A percentile compares a stretch with the other conserved stretches of the same genome.
Conservation (phyloP, 2,329 filamentous ascomycete species). For the Xylariaceae sp. region DNA sequence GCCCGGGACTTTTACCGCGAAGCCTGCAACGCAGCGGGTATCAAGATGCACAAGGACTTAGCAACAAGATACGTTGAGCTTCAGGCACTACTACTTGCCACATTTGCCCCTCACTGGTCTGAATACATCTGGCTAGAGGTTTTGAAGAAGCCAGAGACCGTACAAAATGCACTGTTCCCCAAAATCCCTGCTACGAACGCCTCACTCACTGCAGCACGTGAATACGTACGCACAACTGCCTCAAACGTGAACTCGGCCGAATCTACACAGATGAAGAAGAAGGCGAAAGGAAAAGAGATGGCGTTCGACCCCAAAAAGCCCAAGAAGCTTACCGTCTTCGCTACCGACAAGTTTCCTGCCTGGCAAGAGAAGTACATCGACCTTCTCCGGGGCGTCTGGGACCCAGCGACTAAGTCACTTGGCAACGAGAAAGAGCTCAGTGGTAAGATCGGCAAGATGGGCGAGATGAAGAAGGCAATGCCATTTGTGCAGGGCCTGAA, state of each 20-base stretch:
- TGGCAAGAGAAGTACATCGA: constrained; percentile 94
- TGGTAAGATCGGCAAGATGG: constrained; percentile 10
- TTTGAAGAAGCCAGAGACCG: constrained; percentile 71
- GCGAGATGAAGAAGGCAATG: constrained; percentile 97
- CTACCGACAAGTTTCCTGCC: constrained; percentile 71
- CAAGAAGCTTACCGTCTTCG: constrained; percentile 86
- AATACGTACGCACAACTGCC: constrained; percentile 66
- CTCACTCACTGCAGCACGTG: constrained; percentile 69
- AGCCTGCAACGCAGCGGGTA: constrained; percentile 67
- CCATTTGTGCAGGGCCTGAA: constrained; percentile 89
- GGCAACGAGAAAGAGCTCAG: constrained; percentile 65
- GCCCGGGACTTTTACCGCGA: constrained; percentile 63
- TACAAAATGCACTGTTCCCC: constrained; percentile 78
- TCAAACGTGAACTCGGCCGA: constrained; percentile 79
- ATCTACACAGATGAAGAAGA: constrained; percentile 77
- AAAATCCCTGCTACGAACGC: constrained; percentile 61
- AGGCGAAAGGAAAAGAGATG: constrained; percentile 84
- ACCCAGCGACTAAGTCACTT: constrained; percentile 33
- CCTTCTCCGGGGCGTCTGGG: constrained; percentile 61
- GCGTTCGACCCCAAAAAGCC: constrained; percentile 86
- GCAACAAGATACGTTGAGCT: constrained; percentile 78
- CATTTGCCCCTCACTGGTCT: constrained; percentile 88
- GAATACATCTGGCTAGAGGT: constrained; percentile 95
- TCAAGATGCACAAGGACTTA: constrained; percentile 82
- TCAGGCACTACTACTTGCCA: constrained; percentile 76